phyloP scores from a whole-genome alignment of 1,139 yeast genomes.

The Taphrina populina region DNA sequence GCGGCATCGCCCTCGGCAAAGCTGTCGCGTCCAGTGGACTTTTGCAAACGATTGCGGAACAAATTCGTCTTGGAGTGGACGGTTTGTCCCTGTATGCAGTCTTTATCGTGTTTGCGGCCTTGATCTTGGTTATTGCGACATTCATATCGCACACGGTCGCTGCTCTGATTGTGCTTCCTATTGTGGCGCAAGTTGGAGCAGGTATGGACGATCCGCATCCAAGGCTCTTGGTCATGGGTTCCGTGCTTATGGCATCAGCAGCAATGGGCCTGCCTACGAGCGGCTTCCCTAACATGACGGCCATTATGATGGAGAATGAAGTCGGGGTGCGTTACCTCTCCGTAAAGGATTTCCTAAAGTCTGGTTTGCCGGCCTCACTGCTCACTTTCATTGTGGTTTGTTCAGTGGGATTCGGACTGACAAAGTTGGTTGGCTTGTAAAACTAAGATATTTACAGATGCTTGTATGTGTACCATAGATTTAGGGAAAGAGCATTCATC shows the following conservation, averaged over 20 bases:
- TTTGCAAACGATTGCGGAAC: conserved; percentile 68
- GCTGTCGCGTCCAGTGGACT: conserved; percentile 88
- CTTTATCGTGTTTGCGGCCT: conserved; percentile 70
- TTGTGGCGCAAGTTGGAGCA: conserved; percentile 82
- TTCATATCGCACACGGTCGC: conserved; percentile 96
- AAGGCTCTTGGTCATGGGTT: conserved; percentile 70
- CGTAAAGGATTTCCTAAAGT: conserved; percentile 75
- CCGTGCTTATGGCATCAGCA: conserved; percentile 79
- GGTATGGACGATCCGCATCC: conserved; percentile 71
- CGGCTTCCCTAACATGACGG: conserved; percentile 95
- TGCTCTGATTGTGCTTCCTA: conserved; percentile 82
- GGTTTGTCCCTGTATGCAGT: conserved; percentile 67
- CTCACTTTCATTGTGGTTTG: conserved; percentile 67
- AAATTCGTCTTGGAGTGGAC: conserved; percentile 60
- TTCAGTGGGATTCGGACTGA: conserved; percentile 71
- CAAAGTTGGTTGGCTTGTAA: conserved; percentile 27
- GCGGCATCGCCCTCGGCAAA: conserved; percentile 89
- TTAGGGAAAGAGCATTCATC: too few species aligned
- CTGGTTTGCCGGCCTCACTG: conserved; percentile 85
- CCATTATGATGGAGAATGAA: conserved; percentile 87
- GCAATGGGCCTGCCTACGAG: conserved; percentile 98
- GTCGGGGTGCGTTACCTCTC: conserved; percentile 81
- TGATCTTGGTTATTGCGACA: conserved; percentile 80
- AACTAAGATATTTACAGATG: too few species aligned
- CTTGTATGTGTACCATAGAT: too few species aligned